These are phyloP conservation scores for Verticillium isaacii DNA, from an alignment of 2,329 filamentous ascomycete species.

Conservation along the genomic window DNA sequence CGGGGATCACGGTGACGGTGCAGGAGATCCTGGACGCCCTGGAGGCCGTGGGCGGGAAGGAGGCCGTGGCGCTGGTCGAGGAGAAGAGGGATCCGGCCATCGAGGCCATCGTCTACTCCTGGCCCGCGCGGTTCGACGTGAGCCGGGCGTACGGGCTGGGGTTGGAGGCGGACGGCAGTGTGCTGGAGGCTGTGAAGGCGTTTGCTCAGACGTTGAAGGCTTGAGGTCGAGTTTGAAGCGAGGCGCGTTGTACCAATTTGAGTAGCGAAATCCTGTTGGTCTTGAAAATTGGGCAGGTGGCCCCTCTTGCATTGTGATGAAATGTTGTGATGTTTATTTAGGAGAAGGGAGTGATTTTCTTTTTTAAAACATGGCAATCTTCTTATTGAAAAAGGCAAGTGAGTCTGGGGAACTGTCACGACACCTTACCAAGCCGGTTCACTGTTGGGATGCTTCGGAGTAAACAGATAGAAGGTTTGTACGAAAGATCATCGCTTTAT, in stretches of 20 bases:
- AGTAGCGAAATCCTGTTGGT: background rate
- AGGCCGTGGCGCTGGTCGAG: slow-evolving; percentile 36
- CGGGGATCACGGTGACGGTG: slow-evolving; percentile 47
- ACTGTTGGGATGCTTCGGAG: no score
- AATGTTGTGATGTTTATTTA: no score
- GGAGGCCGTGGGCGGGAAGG: slow-evolving; percentile 39
- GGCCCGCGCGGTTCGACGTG: slow-evolving; percentile 48
- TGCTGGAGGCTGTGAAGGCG: slow-evolving; percentile 25
- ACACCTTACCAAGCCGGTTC: no score
- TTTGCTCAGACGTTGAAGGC: background rate
- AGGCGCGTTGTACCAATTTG: background rate
- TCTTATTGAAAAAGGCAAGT: no score
- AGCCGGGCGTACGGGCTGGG: slow-evolving; percentile 48
- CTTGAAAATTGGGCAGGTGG: no score
- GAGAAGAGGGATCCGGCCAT: slow-evolving; percentile 41
- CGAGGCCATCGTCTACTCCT: slow-evolving; percentile 46
- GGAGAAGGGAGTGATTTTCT: no score
- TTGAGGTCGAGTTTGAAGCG: background rate
- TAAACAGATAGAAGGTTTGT: no score
- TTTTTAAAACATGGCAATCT: no score
- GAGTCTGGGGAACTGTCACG: no score
- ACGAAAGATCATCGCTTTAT: no score
- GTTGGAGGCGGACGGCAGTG: slow-evolving; percentile 37
- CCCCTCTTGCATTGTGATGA: no score
- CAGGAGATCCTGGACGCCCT: slow-evolving; percentile 48